Evolutionary conservation across 306 rosid species (phyloP).

Genomic region (Cucurbita ficifolia): DNA sequence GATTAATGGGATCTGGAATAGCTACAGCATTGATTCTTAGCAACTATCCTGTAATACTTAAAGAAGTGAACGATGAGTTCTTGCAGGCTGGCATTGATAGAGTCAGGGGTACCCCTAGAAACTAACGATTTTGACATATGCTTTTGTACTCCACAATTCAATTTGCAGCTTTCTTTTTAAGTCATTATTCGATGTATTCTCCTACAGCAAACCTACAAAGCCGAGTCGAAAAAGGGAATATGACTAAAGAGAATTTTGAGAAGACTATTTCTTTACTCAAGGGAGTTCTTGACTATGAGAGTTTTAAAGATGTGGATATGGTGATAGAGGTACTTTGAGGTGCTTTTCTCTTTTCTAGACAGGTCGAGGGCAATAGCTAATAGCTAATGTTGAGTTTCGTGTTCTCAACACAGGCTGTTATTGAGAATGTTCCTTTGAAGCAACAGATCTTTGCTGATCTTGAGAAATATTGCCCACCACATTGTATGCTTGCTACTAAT

Average conservation of each 20-base stretch:
- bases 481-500: constrained; percentile 89
- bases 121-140: background rate
- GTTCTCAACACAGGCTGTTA: constrained; percentile 66
- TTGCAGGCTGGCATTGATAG: constrained; percentile 78
- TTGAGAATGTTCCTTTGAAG: constrained; percentile 77
- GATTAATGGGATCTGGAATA: constrained; percentile 97
- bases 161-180: background rate
- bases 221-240: constrained; percentile 63
- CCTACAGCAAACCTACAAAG: constrained; percentile 77
- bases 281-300: constrained; percentile 63
- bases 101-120: constrained; percentile 49
- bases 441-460: constrained; percentile 89
- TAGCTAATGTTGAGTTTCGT: background rate
- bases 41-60: constrained; percentile 59
- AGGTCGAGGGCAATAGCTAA: background rate
- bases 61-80: constrained; percentile 78
- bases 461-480: constrained; percentile 72
- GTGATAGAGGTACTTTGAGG: constrained; percentile 62
- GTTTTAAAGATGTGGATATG: constrained; percentile 81
- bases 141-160: background rate
- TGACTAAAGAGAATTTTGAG: constrained; percentile 69
- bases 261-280: constrained; percentile 56
- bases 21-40: constrained; percentile 76
- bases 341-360: background rate
- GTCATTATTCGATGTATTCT: background rate